phyloP scores from a whole-genome alignment of 176 grass and related monocot genomes.

The Rhynchospora tenuis region DNA sequence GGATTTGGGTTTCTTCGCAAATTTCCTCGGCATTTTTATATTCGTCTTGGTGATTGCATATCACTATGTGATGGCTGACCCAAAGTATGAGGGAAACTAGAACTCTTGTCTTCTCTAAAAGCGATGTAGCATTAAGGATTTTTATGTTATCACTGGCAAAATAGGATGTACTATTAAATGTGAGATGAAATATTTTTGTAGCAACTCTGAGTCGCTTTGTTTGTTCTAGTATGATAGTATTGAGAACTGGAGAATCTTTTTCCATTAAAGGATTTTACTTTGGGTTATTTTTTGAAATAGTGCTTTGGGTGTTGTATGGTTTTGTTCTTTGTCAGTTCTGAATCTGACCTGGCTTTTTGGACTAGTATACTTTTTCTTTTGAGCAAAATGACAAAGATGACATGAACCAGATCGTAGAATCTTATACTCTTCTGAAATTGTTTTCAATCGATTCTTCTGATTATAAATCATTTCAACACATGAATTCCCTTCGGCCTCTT shows the following conservation, averaged over 20 bases:
- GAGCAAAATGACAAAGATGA: background rate
- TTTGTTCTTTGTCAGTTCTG: background rate
- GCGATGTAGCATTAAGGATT: background rate
- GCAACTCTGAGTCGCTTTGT: background rate
- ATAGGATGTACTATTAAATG: background rate
- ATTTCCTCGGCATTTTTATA: conserved; percentile 89
- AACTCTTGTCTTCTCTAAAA: background rate
- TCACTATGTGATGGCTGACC: conserved; percentile 82
- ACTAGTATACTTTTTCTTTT: background rate
- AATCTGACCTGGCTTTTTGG: background rate
- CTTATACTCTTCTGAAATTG: background rate
- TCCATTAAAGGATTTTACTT: background rate
- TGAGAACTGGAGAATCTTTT: background rate
- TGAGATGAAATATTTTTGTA: conserved; percentile 8
- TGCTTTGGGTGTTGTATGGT: background rate
- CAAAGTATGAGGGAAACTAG: conserved; percentile 74
- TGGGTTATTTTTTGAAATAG: background rate
- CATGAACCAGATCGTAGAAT: background rate
- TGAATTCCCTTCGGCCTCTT: background rate
- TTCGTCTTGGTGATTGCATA: conserved; percentile 71
- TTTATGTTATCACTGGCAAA: conserved; percentile 1
- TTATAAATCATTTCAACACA: background rate
- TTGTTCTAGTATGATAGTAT: conserved; percentile 6
- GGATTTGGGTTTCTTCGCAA: conserved; percentile 86
- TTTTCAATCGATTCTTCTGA: background rate